Evolutionary conservation across 305 asterid species (phyloP), one percentile per base, ranked within the genome.

Genomic region (Vinca major): DNA sequence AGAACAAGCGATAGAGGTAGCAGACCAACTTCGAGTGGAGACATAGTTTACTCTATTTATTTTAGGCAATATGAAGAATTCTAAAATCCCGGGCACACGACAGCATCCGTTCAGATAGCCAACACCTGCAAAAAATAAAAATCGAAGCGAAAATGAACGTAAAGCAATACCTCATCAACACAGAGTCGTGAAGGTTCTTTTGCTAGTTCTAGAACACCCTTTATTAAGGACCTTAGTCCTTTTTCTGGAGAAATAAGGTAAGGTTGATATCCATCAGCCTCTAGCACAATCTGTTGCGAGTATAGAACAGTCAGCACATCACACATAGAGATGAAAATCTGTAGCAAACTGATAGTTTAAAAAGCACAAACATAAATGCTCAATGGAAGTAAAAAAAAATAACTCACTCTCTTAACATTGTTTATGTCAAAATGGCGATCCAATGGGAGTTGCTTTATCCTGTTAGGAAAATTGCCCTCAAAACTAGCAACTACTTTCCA

Each of bases 261-360:
- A 26, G 99, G 99, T 72, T 94, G 99, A 83, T 94, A 94, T 75
- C 99, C 99, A 82, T 94, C 98, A 14, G 99, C 99, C 85, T 94
- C 99, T 21, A 94, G 89, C 69, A 94, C 99, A 80, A 94, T 88
- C 99, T 94, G 91, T 67, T 47, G 75, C 68, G 73, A 63, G 74
- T 26, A 60, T 70, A 37, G 65, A 80, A 66, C 60, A 61, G 68
- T 78, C 63, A 86, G 51, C 54, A 61, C 21, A 86, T 55, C 54
- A 61, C 36, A 77, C 26, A 26, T n/a, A 55, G 54, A 56, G 63
- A 62, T 62, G 40, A 44, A 53, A 41, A 63, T 47, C 7, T 37
- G 60, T 26, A 56, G 63, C 57, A 68, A 65, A 44, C 65, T 53
- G 67, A 3, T 14, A 43, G 45, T 11, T 51, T 39, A 20, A 43